phyloP scores from a whole-genome alignment of 2,329 filamentous ascomycete genomes.

The Aspergillus pseudotamarii region DNA sequence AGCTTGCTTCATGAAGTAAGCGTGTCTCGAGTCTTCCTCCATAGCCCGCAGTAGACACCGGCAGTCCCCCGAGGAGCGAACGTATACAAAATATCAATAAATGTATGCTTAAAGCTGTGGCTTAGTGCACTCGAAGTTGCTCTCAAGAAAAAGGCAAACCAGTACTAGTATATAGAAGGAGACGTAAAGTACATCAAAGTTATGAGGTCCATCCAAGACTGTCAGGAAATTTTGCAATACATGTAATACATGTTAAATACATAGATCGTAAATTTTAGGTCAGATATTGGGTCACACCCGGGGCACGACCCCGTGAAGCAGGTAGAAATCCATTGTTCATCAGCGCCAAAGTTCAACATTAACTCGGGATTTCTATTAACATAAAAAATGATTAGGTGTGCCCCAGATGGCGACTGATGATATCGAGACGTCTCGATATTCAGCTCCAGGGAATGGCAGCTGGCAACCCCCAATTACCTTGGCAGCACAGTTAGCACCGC shows the following conservation, averaged over 20 bases:
- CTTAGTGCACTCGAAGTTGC: neutral
- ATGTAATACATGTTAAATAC: neutral
- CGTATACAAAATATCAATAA: neutral
- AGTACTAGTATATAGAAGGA: neutral
- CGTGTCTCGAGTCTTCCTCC: constrained; percentile 43
- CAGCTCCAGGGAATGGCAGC: constrained; percentile 21
- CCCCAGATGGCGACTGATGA: constrained; percentile 31
- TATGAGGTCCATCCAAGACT: neutral
- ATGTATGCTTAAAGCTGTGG: neutral
- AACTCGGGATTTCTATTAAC: neutral
- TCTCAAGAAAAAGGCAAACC: neutral
- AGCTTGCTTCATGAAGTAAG: constrained; percentile 79
- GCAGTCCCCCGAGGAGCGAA: neutral
- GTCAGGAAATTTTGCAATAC: neutral
- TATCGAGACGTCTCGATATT: constrained; percentile 17
- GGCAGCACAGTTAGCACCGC: constrained; percentile 83
- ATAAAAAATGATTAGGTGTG: constrained; percentile 18
- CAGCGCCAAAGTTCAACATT: neutral
- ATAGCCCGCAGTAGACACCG: neutral
- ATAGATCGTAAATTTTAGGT: neutral
- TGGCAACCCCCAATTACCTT: constrained; percentile 69
- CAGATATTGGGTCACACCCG: neutral
- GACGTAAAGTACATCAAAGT: neutral
- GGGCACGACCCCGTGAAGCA: neutral
- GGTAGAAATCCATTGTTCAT: neutral